Conservation (phyloP, 768 basidiomycete species). For the Kwoniella shandongensis region DNA sequence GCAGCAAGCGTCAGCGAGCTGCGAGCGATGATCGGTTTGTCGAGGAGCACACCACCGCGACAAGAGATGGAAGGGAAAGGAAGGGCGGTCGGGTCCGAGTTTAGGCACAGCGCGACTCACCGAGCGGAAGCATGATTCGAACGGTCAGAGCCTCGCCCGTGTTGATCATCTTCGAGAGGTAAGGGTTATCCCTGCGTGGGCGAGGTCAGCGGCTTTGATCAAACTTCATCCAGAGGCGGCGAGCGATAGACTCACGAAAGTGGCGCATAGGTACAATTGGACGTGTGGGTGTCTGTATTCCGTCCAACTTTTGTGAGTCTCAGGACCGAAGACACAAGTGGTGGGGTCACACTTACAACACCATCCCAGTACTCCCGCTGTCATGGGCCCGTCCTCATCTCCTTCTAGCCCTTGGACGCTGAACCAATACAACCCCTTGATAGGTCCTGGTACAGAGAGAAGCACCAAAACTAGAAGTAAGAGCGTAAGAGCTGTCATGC, state of each 20-base stretch:
- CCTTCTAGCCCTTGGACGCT: constrained; percentile 26
- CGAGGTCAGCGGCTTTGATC: background rate
- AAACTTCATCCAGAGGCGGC: background rate
- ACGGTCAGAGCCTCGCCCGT: constrained; percentile 48
- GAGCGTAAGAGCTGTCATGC: constrained; percentile 40
- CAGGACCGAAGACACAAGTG: too few species aligned
- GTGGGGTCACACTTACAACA: constrained; percentile 52
- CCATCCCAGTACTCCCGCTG: constrained; percentile 49
- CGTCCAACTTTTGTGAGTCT: too few species aligned
- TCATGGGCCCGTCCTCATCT: constrained; percentile 21
- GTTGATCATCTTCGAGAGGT: constrained; percentile 41
- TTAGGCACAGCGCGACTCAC: too few species aligned
- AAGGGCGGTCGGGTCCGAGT: too few species aligned
- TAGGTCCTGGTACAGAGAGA: constrained; percentile 51
- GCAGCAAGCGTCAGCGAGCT: background rate
- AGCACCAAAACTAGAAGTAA: constrained; percentile 49
- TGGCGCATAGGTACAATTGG: constrained; percentile 51
- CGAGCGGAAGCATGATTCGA: constrained; percentile 44
- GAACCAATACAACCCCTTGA: constrained; percentile 52
- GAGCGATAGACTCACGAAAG: constrained; percentile 34
- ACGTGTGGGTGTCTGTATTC: constrained; percentile 36
- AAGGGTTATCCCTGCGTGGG: constrained; percentile 38
- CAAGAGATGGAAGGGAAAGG: too few species aligned
- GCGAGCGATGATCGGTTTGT: too few species aligned
- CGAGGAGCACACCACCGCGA: too few species aligned